Evolutionary conservation across 768 basidiomycete species (phyloP), one percentile per base, ranked within the genome.

Genomic region (Astraeus odoratus): DNA sequence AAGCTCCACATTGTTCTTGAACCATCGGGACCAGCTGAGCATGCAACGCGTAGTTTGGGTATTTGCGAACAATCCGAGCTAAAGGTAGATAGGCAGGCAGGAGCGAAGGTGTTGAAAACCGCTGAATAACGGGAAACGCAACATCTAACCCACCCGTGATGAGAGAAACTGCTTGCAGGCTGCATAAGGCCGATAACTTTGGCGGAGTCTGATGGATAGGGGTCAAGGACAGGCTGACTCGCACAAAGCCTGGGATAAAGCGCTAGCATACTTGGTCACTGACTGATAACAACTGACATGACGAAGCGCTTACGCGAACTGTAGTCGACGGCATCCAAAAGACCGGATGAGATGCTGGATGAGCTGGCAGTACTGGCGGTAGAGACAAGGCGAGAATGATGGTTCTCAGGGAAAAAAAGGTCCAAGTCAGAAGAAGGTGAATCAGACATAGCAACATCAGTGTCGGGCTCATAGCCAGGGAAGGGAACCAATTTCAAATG

Each of bases 1-100:
- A 85, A 82, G 57, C 80, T 82, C 87, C 87, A 90, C 85, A 90
- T 88, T 15, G 85, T 81, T 46, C 64, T 61, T 60, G 76, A 77
- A 49, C 86, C 86, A 51, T 79, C 78, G 49, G 72, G 65, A 43
- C 83, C 78, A 16, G 84, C 64, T 26, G 84, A 78, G 55, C 86
- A 88, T 26, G 87, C 84, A 47, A 90, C 72, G 51, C 84, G 81
- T 53, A 90, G 75, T 63, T 88, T 88, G 13, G 87, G 87, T 48
- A 90, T 87, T 65, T 87, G 85, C 20, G 78, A 78, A 55, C 87
- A 90, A 41, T 73, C 72, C 44, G 78, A 69, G 31, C 84, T 87
- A 56, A 47, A 20, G n/a, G 19, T 39, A 24, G 13, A 41, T 23
- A 50, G 16, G 18, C 25, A 18, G 39, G 19, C 39, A 10, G 29